These are phyloP conservation scores for Penicillium herquei DNA, from an alignment of 495 filamentous ascomycete genomes.

Conservation along the genomic window DNA sequence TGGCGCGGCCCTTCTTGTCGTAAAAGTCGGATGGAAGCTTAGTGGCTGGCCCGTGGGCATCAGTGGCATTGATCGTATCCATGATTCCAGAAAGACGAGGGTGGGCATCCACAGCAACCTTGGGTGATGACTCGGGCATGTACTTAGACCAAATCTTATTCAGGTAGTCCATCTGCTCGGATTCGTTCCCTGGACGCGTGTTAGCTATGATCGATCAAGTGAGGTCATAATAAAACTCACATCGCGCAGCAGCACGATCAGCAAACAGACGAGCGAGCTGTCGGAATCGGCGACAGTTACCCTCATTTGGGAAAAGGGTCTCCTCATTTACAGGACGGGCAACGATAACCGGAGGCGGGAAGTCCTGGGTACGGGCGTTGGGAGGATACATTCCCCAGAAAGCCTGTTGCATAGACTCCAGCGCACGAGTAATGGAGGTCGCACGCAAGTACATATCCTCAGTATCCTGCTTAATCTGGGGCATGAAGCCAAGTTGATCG, in stretches of 20 bases:
- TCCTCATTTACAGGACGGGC: slow-evolving; percentile 73
- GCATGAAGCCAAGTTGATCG: slow-evolving; percentile 83
- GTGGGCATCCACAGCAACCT: slow-evolving; percentile 78
- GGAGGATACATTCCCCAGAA: slow-evolving; percentile 88
- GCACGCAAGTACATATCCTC: slow-evolving; percentile 81
- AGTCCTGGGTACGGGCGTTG: slow-evolving; percentile 57
- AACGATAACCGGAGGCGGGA: slow-evolving; percentile 73
- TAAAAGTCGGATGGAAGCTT: slow-evolving; percentile 84
- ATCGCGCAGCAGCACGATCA: slow-evolving; percentile 71
- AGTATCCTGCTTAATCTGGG: slow-evolving; percentile 57
- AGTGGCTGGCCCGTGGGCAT: slow-evolving; percentile 79
- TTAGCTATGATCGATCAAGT: background rate
- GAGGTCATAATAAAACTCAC: slow-evolving; percentile 31
- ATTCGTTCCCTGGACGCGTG: slow-evolving; percentile 58
- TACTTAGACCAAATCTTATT: slow-evolving; percentile 72
- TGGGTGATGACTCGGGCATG: slow-evolving; percentile 68
- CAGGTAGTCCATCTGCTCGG: slow-evolving; percentile 83
- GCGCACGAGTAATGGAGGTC: slow-evolving; percentile 78
- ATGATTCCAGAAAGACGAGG: slow-evolving; percentile 86
- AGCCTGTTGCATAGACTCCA: slow-evolving; percentile 86
- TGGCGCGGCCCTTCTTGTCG: slow-evolving; percentile 63
- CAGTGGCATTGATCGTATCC: slow-evolving; percentile 87
- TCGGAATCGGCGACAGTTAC: slow-evolving; percentile 78
- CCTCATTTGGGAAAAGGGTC: slow-evolving; percentile 89
- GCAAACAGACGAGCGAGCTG: slow-evolving; percentile 81